Evolutionary conservation across 2,329 filamentous ascomycete species (phyloP).

Genomic region (Trichophyton rubrum): DNA sequence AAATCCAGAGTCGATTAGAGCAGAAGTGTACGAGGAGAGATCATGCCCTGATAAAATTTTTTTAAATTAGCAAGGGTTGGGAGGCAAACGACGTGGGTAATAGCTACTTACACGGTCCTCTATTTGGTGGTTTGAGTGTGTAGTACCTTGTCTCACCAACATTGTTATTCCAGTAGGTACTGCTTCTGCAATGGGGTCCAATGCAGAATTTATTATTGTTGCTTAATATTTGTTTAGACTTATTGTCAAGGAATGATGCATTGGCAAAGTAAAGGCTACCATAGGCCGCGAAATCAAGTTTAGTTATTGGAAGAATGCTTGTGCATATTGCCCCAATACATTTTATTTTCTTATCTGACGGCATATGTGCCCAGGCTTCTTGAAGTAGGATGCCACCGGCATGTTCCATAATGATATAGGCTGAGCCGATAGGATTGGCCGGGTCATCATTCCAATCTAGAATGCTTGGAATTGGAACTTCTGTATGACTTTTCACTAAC

Average conservation of each 20-base stretch:
- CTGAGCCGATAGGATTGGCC: constrained; percentile 23
- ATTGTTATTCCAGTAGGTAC: constrained; percentile 15
- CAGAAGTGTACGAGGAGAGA: constrained; percentile 24
- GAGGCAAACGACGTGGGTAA: constrained; percentile 7
- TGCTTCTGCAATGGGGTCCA: constrained; percentile 13
- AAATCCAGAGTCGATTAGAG: constrained; percentile 29
- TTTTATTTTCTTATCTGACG: constrained; percentile 18
- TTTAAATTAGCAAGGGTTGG: constrained; percentile 10
- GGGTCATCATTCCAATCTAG: constrained; percentile 32
- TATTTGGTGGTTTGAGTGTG: constrained; percentile 22
- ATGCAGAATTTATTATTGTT: constrained; percentile 12
- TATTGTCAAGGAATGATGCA: constrained; percentile 13
- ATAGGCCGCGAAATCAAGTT: constrained; percentile 25
- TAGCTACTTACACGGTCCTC: constrained; percentile 29
- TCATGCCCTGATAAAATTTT: constrained; percentile 23
- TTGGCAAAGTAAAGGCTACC: constrained; percentile 26
- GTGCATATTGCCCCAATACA: constrained; percentile 10
- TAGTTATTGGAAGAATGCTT: constrained; percentile 11
- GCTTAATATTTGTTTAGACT: constrained; percentile 9
- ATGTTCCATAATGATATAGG: constrained; percentile 33
- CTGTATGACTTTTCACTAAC: constrained; percentile 27
- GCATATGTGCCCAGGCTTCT: constrained; percentile 23
- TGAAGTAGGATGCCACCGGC: constrained; percentile 23
- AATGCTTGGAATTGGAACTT: constrained; percentile 32
- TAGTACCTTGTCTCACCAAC: constrained; percentile 24